phyloP scores from a whole-genome alignment of 1,139 yeast species.

The Sugiyamaella paludigena region DNA sequence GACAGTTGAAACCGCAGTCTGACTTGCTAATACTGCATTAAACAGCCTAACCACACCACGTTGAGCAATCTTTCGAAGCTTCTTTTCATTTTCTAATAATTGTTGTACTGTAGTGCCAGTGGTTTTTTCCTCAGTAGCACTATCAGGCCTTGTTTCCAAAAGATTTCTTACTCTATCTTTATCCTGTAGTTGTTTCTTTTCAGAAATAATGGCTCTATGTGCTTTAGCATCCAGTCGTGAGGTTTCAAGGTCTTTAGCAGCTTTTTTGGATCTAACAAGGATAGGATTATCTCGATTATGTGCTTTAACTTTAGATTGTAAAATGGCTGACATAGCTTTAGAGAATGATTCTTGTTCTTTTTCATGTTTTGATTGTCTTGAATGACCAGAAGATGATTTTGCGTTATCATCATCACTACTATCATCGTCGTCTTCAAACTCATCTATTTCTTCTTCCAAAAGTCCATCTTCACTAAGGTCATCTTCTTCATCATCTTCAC shows the following conservation, averaged over 20 bases:
- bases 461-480: conserved; percentile 21
- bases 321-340: conserved; percentile 76
- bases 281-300: conserved; percentile 88
- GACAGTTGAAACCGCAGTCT: conserved; percentile 46
- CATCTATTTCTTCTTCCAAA: conserved; percentile 22
- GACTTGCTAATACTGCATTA: conserved; percentile 87
- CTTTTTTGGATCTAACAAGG: conserved; percentile 64
- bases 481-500: conserved; percentile 24
- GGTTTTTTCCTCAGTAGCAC: conserved; percentile 47
- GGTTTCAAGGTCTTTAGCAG: conserved; percentile 70
- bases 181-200: conserved; percentile 66
- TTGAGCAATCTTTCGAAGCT: conserved; percentile 80
- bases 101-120: conserved; percentile 25
- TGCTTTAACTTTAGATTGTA: conserved; percentile 83
- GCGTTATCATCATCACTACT: conserved; percentile 27
- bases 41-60: conserved; percentile 89
- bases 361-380: conserved; percentile 37
- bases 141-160: conserved; percentile 53
- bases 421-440: conserved; percentile 19
- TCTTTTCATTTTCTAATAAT: conserved; percentile 65
- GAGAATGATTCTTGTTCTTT: conserved; percentile 74
- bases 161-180: conserved; percentile 66
- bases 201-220: conserved; percentile 62
- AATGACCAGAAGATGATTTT: conserved; percentile 20
- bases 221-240: conserved; percentile 86